Evolutionary conservation across 176 grass and related monocot species (phyloP).

Genomic region (Aegilops sharonensis): DNA sequence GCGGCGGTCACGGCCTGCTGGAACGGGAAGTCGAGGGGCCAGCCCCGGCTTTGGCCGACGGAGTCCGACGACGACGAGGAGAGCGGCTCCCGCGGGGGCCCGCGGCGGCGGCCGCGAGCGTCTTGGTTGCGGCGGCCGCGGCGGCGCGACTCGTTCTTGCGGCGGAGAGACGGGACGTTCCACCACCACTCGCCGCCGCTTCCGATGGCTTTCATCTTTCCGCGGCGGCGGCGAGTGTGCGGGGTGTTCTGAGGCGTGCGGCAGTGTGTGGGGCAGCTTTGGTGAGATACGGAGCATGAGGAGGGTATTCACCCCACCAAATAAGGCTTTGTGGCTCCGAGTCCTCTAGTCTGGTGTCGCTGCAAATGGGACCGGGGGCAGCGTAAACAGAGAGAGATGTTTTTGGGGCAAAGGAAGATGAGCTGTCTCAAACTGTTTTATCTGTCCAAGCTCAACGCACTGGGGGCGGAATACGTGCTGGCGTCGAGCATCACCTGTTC

Average conservation of each 20-base stretch:
- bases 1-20: slow-evolving; percentile 78
- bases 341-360: neutral
- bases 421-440: no score
- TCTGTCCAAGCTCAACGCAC: no score
- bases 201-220: slow-evolving; percentile 45
- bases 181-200: slow-evolving; percentile 54
- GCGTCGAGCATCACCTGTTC: no score
- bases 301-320: neutral
- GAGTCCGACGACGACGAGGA: slow-evolving; percentile 83
- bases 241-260: neutral
- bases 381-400: no score
- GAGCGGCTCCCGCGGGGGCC: slow-evolving; percentile 30
- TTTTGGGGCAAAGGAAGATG: no score
- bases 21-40: slow-evolving; percentile 69
- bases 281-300: neutral
- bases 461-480: no score
- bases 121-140: slow-evolving; percentile 47
- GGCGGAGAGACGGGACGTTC: slow-evolving; percentile 53
- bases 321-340: slow-evolving; percentile 19
- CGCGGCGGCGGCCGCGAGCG: slow-evolving; percentile 40
- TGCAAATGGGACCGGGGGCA: neutral
- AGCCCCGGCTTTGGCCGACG: slow-evolving; percentile 29
- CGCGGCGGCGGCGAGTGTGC: neutral
- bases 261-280: neutral
- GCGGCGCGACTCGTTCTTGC: slow-evolving; percentile 39